These are phyloP conservation scores for Fusarium transvaalense DNA, from an alignment of 2,329 filamentous ascomycete genomes.

Conservation along the genomic window DNA sequence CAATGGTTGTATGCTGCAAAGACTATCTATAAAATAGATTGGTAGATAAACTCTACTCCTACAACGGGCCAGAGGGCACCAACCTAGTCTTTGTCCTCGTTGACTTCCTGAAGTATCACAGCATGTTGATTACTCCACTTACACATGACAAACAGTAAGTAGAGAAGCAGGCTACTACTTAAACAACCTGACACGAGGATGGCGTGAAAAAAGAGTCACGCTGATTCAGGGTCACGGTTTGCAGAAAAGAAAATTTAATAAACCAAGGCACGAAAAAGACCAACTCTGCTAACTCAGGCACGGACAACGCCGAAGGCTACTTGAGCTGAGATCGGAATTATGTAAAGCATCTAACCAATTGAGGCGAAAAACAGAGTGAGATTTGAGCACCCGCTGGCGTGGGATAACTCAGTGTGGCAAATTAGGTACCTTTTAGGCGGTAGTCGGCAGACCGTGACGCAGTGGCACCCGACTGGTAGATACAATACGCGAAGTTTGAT, in stretches of 20 bases:
- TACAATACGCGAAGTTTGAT: neutral
- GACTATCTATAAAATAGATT: neutral
- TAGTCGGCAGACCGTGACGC: conserved; percentile 30
- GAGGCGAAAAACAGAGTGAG: conserved; percentile 10
- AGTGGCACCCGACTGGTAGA: conserved; percentile 15
- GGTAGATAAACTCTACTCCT: neutral
- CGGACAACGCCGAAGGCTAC: conserved; percentile 42
- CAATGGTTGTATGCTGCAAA: neutral
- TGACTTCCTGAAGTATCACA: neutral
- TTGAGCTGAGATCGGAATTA: conserved; percentile 39
- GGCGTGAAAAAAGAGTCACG: neutral
- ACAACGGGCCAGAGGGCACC: neutral
- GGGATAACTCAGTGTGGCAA: conserved; percentile 35
- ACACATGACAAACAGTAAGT: neutral
- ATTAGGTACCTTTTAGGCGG: conserved; percentile 5
- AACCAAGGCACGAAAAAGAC: conserved; percentile 7
- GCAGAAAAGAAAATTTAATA: conserved; percentile 12
- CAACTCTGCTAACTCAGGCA: conserved; percentile 18
- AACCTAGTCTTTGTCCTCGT: neutral
- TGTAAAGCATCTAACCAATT: conserved; percentile 27
- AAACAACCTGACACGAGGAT: neutral
- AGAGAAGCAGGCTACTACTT: neutral
- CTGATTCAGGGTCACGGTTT: conserved; percentile 1
- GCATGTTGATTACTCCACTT: neutral
- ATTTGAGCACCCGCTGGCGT: conserved; percentile 12